Conservation (phyloP, 2,329 filamentous ascomycete genomes). For the Aspergillus aculeatus region DNA sequence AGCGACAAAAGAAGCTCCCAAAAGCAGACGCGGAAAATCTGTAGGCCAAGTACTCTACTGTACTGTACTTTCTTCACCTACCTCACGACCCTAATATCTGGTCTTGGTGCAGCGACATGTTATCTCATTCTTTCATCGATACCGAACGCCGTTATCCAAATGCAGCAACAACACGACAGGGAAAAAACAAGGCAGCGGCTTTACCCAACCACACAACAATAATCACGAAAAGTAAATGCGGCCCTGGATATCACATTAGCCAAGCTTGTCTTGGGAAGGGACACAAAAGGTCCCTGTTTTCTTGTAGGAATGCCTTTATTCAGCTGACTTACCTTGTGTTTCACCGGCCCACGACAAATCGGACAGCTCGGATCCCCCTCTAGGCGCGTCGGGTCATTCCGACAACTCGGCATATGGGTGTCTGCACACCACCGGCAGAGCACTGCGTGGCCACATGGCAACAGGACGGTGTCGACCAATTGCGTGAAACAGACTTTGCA, state of each 20-base stretch:
- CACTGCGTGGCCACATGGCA: conserved; percentile 56
- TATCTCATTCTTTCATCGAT: background rate
- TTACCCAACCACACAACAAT: background rate
- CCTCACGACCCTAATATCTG: too few species aligned
- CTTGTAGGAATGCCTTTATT: too few species aligned
- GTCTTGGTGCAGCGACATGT: background rate
- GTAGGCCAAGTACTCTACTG: too few species aligned
- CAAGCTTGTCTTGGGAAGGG: background rate
- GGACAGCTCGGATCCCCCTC: conserved; percentile 24
- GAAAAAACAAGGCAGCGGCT: too few species aligned
- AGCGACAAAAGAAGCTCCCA: too few species aligned
- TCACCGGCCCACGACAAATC: conserved; percentile 29
- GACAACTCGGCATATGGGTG: conserved; percentile 48
- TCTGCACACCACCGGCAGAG: conserved; percentile 58
- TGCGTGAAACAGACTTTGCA: conserved; percentile 57
- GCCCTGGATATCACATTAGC: conserved; percentile 2
- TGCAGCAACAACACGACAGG: background rate
- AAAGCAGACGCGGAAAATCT: too few species aligned
- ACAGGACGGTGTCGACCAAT: conserved; percentile 50
- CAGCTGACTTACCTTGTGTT: conserved; percentile 24
- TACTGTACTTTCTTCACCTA: too few species aligned
- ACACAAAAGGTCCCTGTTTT: too few species aligned
- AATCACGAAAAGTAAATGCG: conserved; percentile 1
- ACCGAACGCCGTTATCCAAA: background rate
- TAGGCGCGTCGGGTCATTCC: conserved; percentile 13